Conservation (phyloP, 2,329 filamentous ascomycete genomes). For the Colletotrichum sp. region DNA sequence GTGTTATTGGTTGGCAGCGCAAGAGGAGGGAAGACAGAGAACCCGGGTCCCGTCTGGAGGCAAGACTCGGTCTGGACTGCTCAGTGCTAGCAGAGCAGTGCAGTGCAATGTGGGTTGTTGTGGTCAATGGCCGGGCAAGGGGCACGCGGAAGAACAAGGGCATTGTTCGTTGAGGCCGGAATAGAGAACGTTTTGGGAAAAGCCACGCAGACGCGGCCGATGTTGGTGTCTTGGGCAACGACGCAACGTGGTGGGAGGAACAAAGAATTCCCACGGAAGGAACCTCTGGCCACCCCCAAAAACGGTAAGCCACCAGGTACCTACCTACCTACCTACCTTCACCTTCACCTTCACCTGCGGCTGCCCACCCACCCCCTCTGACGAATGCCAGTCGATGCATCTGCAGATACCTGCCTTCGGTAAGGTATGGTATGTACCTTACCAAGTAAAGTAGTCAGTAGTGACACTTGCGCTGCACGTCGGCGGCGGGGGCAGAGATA, state of each 20-base stretch:
- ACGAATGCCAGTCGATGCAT: neutral
- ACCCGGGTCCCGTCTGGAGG: neutral
- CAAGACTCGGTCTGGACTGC: neutral
- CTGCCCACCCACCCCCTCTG: neutral
- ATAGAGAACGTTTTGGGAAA: slow-evolving; percentile 1
- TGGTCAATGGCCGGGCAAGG: neutral
- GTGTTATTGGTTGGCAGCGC: neutral
- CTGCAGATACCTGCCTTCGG: neutral
- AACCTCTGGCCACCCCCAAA: neutral
- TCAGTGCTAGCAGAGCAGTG: neutral
- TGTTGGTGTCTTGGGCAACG: neutral
- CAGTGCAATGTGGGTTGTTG: neutral
- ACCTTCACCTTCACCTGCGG: neutral
- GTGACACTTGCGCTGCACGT: neutral
- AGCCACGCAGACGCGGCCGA: slow-evolving; percentile 1
- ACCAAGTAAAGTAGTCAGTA: neutral
- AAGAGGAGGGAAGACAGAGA: neutral
- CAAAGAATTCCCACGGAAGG: neutral
- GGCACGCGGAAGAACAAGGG: neutral
- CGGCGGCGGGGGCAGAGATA: slow-evolving; percentile 4
- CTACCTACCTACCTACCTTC: neutral
- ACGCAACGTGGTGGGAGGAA: neutral
- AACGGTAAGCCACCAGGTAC: neutral
- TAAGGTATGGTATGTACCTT: neutral
- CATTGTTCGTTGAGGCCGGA: slow-evolving; percentile 4